Evolutionary conservation across 129 eudicot species (phyloP), one percentile per base, ranked within the genome.

Genomic region (Helianthus annuus): DNA sequence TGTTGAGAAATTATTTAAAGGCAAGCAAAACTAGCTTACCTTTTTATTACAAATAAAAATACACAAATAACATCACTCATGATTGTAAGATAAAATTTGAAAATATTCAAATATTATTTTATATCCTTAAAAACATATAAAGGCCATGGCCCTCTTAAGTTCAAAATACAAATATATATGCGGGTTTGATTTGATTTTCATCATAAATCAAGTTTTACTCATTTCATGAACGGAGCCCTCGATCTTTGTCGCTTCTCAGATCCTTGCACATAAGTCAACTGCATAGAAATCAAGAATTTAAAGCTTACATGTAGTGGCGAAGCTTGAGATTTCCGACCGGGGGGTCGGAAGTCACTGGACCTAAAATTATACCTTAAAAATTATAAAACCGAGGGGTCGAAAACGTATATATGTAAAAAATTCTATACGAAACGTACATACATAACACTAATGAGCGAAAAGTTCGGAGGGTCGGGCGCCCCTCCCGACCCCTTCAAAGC

Each of bases 161-260:
- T 56, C 64, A 46, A 79, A 57, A 79, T 79, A 79, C 58, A 77
- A 48, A 71, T 72, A 71, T 65, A 73, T 58, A 24, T 67, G 64
- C 4, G 51, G 74, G 3, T 66, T 66, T 49, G 71, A 45, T 69
- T 77, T 48, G 63, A 19, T 22, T 71, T 53, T 45, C 52, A 40
- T 60, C 19, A 19, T 49, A 56, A 53, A 36, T 56, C 44, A 66
- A 83, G 69, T 66, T 34, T 38, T 60, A 7, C 49, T 85, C 81
- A 86, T 58, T 82, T 82, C 82, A 83, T 83, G 72, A 86, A 63
- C 10, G 85, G 76, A 42, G 78, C 46, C 78, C 88, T 86, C 24
- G 85, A 75, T 68, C 75, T 73, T 24, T 63, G 75, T 72, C 79
- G 82, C 57, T 86, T 86, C 66, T 72, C 85, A 6, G 82, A 52